These are phyloP conservation scores for Puccinia horiana DNA, from an alignment of 1,284 basidiomycete genomes.

Conservation along the genomic window DNA sequence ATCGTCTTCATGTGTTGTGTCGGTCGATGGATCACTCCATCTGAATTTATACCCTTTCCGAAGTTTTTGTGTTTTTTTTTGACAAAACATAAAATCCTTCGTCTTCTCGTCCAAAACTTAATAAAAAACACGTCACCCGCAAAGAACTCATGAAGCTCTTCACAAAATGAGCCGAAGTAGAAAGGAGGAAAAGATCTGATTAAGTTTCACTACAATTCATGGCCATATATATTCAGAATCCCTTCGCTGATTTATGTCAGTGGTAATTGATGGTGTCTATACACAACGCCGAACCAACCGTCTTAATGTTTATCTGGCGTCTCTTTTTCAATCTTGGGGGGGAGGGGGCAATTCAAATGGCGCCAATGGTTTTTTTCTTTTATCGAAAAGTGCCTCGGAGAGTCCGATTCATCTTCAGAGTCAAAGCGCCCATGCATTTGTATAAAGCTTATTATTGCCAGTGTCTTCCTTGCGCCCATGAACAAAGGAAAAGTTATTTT, in stretches of 20 bases:
- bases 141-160: background rate
- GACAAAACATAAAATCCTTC: no score
- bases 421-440: conserved; percentile 5
- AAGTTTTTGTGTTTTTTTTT: background rate
- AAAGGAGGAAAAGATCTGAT: background rate
- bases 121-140: no score
- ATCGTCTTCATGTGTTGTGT: background rate
- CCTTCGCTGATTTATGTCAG: no score
- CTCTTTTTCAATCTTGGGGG: no score
- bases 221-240: no score
- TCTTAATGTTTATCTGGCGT: background rate
- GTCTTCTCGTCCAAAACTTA: background rate
- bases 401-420: background rate
- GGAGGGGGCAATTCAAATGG: background rate
- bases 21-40: background rate
- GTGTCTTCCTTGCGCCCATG: background rate
- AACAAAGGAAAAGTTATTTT: background rate
- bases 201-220: no score
- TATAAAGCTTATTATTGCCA: background rate
- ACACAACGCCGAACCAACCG: background rate
- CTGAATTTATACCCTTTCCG: background rate
- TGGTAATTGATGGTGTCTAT: no score
- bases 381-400: conserved; percentile 10
- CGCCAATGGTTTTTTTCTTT: background rate
- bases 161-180: background rate